phyloP scores from a whole-genome alignment of 176 grass and related monocot species.

The Cenchrus fungigraminus region DNA sequence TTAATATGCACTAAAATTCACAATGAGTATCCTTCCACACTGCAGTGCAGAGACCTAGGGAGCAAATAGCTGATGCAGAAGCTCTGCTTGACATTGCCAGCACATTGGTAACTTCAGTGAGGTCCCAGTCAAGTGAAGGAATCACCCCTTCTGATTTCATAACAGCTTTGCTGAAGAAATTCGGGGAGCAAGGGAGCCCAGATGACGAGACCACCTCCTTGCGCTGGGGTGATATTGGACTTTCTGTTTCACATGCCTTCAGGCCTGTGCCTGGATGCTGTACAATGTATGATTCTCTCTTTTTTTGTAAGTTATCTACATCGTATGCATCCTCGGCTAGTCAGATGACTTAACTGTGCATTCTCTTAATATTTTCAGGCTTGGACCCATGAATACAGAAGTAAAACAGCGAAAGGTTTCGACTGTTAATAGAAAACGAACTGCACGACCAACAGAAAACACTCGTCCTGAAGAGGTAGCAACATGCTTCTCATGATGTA shows the following conservation, averaged over 20 bases:
- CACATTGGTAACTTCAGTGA: constrained; percentile 77
- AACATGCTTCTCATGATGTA: constrained; percentile 22
- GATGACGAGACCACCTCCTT: constrained; percentile 52
- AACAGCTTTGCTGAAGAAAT: constrained; percentile 70
- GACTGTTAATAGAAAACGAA: constrained; percentile 48
- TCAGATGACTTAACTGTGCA: constrained; percentile 3
- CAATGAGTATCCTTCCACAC: background rate
- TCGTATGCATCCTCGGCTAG: background rate
- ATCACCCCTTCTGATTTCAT: constrained; percentile 79
- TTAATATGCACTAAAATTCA: background rate
- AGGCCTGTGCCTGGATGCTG: constrained; percentile 65
- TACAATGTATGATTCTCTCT: constrained; percentile 70
- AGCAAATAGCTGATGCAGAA: constrained; percentile 95
- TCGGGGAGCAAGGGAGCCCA: constrained; percentile 47
- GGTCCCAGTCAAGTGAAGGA: constrained; percentile 83
- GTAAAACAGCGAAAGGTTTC: constrained; percentile 68
- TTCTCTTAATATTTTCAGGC: constrained; percentile 54
- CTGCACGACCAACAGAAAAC: constrained; percentile 70
- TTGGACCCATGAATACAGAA: constrained; percentile 89
- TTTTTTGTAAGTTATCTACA: constrained; percentile 15
- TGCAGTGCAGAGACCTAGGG: constrained; percentile 90
- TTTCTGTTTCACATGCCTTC: constrained; percentile 63
- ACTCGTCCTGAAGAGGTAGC: constrained; percentile 78
- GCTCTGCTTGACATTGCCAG: constrained; percentile 82
- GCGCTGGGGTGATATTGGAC: constrained; percentile 66